These are phyloP conservation scores for Vanrija sp. DNA, from an alignment of 1,284 basidiomycete genomes.

Conservation along the genomic window DNA sequence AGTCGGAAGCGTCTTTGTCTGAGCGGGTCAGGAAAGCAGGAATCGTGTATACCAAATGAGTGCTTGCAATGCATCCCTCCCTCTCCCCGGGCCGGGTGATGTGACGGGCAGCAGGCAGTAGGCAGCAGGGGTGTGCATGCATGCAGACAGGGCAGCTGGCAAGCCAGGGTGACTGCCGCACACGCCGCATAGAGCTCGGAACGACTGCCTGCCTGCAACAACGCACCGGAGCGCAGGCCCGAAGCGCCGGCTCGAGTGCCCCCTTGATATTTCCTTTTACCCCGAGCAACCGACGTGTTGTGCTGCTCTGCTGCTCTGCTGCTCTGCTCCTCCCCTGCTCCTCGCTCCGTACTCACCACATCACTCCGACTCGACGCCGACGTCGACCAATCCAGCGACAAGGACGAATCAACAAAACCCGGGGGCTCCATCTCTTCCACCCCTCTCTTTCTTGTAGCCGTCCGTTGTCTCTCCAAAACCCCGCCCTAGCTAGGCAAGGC, in stretches of 20 bases:
- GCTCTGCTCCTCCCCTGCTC: no score
- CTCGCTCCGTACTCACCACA: no score
- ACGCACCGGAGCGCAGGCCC: not conserved
- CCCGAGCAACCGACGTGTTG: no score
- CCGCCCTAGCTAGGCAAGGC: no score
- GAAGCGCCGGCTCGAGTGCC: not conserved
- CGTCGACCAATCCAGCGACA: no score
- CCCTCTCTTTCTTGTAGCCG: not conserved
- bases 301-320: no score
- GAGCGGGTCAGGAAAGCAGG: not conserved
- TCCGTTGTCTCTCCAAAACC: not conserved
- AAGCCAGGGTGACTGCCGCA: no score
- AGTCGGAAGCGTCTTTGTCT: no score
- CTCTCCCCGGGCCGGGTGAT: no score
- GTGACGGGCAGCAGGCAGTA: not conserved
- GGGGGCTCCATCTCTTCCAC: not conserved
- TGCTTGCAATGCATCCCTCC: no score
- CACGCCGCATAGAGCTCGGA: not conserved
- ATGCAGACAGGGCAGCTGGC: not conserved
- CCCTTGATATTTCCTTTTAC: not conserved
- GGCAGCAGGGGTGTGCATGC: not conserved
- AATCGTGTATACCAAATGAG: not conserved
- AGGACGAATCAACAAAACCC: no score
- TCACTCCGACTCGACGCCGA: no score
- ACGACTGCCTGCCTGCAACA: not conserved